phyloP scores from a whole-genome alignment of 2,329 filamentous ascomycete species.

The Aureobasidium namibiae region DNA sequence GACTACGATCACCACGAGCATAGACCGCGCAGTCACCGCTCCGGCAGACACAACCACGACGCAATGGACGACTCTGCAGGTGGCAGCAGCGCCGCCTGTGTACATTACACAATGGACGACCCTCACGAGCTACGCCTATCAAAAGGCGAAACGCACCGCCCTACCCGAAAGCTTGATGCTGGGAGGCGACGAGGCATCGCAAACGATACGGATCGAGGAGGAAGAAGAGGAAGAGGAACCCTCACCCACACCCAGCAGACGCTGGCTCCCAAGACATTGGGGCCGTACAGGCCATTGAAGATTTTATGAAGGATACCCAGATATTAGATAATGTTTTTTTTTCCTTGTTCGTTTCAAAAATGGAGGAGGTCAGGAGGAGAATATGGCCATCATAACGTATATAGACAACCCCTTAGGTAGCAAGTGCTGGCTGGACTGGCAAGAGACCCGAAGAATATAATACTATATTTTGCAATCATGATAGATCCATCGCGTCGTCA shows the following conservation, averaged over 20 bases:
- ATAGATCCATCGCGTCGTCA: conserved; percentile 58
- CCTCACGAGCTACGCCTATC: background rate
- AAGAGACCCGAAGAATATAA: background rate
- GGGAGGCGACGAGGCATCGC: background rate
- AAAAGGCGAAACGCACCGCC: conserved; percentile 7
- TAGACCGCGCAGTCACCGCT: background rate
- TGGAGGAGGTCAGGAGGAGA: background rate
- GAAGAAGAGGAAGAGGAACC: too few relatives aligned
- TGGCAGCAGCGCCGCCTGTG: background rate
- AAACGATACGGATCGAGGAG: background rate
- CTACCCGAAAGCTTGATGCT: conserved; percentile 5
- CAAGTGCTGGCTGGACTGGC: conserved; percentile 5
- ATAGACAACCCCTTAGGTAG: conserved; percentile 10
- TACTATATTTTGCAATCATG: background rate
- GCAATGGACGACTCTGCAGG: background rate
- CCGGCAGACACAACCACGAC: background rate
- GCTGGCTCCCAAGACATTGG: conserved; percentile 9
- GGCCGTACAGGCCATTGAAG: background rate
- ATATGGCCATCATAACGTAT: background rate
- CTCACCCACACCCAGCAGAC: conserved; percentile 6
- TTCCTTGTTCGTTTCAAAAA: background rate
- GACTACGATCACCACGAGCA: background rate
- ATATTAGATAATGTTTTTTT: conserved; percentile 7
- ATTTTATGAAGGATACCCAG: conserved; percentile 6
- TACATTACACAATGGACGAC: background rate